Evolutionary conservation across 208 protist species (phyloP), one percentile per base, ranked within the genome.

Genomic region (Wallacemonas collosoma): DNA sequence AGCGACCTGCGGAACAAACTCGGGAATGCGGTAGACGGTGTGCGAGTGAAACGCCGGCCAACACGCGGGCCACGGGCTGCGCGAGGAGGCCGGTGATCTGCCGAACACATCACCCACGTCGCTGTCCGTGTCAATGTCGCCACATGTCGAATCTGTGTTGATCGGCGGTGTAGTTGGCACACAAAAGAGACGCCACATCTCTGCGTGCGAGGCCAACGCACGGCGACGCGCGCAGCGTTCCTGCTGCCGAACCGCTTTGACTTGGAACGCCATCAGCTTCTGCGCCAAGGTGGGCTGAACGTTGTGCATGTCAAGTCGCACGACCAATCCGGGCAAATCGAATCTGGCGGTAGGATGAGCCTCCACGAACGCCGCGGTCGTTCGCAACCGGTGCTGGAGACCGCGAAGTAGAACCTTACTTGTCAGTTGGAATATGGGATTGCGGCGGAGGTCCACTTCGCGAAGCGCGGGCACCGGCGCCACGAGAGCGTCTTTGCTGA

Each of bases 361-460:
- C 8, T 14, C n/a, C 11, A 39, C 5, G n/a, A 47, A 60, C 39
- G 40, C 40, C 26, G 45, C 68, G 14, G 60, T 40, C 14, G 77
- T 40, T 5, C 48, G 71, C 41, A 57, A 35, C 26, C 72, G 80
- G 7, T 54, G 61, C 7, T 56, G 40, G 61, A 90, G 50, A 1
- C 68, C 61, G 4, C 45, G 41, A 26, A 90, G 56, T n/a, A 90
- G 73, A 5, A 61, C 17, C 38, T 82, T 68, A 3, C 72, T 79
- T 1, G 81, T 81, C 36, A 84, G 45, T 8, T 76, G 76, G 47
- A 83, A 90, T 2, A 90, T 43, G 11, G 66, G 60, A 54, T 84
- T 90, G 41, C 73, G 76, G 3, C 76, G 73, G 43, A 90, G 71
- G 56, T 65, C 41, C 14, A 65, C 12, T 35, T 11, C 36, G 60